Evolutionary conservation across 768 basidiomycete species (phyloP), one percentile per base, ranked within the genome.

Genomic region (Suillus decipiens): DNA sequence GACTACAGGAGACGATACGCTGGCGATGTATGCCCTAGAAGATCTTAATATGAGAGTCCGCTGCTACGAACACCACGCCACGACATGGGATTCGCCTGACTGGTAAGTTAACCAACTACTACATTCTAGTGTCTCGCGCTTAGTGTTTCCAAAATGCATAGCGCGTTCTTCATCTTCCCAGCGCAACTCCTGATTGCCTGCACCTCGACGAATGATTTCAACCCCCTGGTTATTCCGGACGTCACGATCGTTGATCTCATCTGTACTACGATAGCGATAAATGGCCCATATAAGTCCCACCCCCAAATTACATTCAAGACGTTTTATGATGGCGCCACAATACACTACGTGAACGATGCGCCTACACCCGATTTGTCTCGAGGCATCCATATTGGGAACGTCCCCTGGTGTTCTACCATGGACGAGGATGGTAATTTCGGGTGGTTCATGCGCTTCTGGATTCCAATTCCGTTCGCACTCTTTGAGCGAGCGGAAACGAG

Each of bases 401-500:
- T 39, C 5, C 36, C 37, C 5, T 39, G 68, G 71, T 28, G 63
- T 60, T 11, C 72, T 28, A 28, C 48, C 28, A 10, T 50, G 28
- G 48, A 50, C 15, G 4, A 4, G 15, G 28, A 28, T 28, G 48
- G 48, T 50, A 9, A 17, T 50, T 50, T 69, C 60, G 76, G 73
- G 41, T 79, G 76, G 77, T 69, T 64, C 37, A 28, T 31, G 28
- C 15, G 9, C 48, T 50, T 50, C 48, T 50, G 48, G 68, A 73
- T 84, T 10, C 84, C 84, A 0, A 72, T 86, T 34, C 82, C 84
- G 8, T 75, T 80, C 8, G 64, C 70, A n/a, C 63, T 85, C 28
- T 84, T 86, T 63, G 71, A 75, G 31, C 81, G 79, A 71, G 73
- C 75, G 59, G 84, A 84, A 64, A 81, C 80, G 51, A 73, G 80